Percentiles rank a stretch among this genome's conserved stretches.
Evolutionary conservation across 148 eudicot species (phyloP).

Genomic region (Linanthus parryae): DNA sequence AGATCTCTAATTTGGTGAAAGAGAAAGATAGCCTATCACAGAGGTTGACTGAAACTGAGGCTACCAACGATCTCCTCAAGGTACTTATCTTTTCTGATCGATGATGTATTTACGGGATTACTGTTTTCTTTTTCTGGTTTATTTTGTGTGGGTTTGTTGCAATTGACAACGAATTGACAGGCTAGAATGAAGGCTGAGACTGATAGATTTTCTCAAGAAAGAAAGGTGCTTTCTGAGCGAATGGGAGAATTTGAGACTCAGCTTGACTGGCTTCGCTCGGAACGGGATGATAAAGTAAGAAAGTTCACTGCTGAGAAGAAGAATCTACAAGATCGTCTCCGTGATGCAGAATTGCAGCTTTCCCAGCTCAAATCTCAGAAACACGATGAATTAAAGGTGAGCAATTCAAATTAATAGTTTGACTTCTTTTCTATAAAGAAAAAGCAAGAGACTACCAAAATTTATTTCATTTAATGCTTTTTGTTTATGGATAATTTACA

Average conservation of each 20-base stretch:
- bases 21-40: conserved; percentile 64
- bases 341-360: conserved; percentile 81
- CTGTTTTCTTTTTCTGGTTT: no score
- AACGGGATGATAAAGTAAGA: conserved; percentile 61
- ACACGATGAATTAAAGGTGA: conserved; percentile 88
- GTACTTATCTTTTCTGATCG: no score
- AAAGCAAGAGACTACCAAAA: no score
- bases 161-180: conserved; percentile 41
- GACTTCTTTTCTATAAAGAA: no score
- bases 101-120: no score
- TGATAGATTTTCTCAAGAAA: conserved; percentile 77
- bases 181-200: conserved; percentile 75
- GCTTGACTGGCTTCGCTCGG: conserved; percentile 89
- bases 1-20: conserved; percentile 36
- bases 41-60: conserved; percentile 70
- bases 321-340: conserved; percentile 70
- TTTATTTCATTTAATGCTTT: no score
- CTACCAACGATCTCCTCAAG: conserved; percentile 71
- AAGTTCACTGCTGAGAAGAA: conserved; percentile 68
- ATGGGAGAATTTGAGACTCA: conserved; percentile 78
- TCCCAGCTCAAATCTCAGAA: conserved; percentile 80
- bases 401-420: no score
- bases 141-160: no score
- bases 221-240: conserved; percentile 68
- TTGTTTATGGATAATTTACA: no score